A percentile compares a stretch with the other conserved stretches of the same genome.
These are phyloP conservation scores for Sphenostylis stenocarpa DNA, from an alignment of 306 rosid species.

Conservation along the genomic window DNA sequence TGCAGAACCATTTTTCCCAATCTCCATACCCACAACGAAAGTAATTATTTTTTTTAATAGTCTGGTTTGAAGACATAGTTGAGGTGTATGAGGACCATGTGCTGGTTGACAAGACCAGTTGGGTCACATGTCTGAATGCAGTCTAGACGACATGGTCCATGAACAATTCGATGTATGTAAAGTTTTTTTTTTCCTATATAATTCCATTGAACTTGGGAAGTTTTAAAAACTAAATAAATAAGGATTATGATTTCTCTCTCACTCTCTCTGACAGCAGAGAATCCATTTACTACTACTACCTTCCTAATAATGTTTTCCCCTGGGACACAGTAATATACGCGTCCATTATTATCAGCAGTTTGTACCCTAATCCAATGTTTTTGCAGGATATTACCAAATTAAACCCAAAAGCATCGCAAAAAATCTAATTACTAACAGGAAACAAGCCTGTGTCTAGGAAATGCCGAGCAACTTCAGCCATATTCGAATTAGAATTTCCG, in stretches of 20 bases:
- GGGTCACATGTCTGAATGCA: not conserved
- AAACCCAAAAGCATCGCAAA: not conserved
- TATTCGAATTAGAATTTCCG: not conserved
- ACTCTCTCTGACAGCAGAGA: not conserved
- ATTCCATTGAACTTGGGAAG: not conserved
- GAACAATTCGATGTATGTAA: not conserved
- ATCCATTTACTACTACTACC: not conserved
- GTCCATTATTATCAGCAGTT: not conserved
- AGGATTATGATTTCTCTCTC: not conserved
- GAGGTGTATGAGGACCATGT: not conserved
- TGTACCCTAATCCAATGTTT: not conserved
- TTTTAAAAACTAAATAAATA: not conserved
- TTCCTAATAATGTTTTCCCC: not conserved
- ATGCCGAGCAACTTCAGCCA: not conserved
- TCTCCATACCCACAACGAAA: not conserved
- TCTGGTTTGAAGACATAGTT: not conserved
- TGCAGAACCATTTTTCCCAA: not conserved
- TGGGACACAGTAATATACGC: not conserved
- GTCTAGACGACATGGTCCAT: not conserved
- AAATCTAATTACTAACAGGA: not conserved
- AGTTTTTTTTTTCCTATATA: not conserved
- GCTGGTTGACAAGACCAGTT: constrained; percentile 2
- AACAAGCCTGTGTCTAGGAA: constrained; percentile 7
- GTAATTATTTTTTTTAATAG: not conserved
- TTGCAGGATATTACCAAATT: not conserved